A percentile compares a stretch with the other conserved stretches of the same genome.
Evolutionary conservation across 1,139 yeast genomes (phyloP).

Genomic region (Nakaseomyces sp.): DNA sequence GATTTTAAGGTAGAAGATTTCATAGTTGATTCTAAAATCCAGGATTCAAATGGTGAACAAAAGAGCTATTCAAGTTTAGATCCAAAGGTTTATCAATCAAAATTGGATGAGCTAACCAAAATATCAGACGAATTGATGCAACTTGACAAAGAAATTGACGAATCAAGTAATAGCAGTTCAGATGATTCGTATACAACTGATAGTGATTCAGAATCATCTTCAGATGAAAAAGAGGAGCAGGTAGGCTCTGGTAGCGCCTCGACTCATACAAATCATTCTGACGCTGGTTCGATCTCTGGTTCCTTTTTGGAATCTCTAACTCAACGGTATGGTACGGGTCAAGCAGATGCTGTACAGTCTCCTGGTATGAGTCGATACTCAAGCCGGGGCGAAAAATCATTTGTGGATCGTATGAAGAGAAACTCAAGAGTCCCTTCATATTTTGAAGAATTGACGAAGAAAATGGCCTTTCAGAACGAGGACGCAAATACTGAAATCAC

Average conservation of each 20-base stretch:
- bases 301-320: conserved; percentile 29
- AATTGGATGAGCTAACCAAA: conserved; percentile 39
- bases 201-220: conserved; percentile 11
- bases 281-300: conserved; percentile 11
- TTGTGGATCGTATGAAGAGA: conserved; percentile 27
- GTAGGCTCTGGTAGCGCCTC: background rate
- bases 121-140: conserved; percentile 35
- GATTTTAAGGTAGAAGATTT: conserved; percentile 35
- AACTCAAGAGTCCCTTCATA: conserved; percentile 32
- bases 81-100: conserved; percentile 38
- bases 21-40: conserved; percentile 7
- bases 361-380: conserved; percentile 7
- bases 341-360: conserved; percentile 9
- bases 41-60: conserved; percentile 9
- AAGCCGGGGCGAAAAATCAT: conserved; percentile 19
- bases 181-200: conserved; percentile 10
- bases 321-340: conserved; percentile 29
- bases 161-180: background rate
- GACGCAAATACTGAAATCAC: background rate
- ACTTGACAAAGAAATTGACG: conserved; percentile 10
- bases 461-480: conserved; percentile 31
- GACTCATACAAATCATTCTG: conserved; percentile 3
- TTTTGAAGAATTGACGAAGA: conserved; percentile 48
- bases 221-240: conserved; percentile 8
- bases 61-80: conserved; percentile 29